Evolutionary conservation across 306 rosid species (phyloP).

Genomic region (Rosa lucieae): DNA sequence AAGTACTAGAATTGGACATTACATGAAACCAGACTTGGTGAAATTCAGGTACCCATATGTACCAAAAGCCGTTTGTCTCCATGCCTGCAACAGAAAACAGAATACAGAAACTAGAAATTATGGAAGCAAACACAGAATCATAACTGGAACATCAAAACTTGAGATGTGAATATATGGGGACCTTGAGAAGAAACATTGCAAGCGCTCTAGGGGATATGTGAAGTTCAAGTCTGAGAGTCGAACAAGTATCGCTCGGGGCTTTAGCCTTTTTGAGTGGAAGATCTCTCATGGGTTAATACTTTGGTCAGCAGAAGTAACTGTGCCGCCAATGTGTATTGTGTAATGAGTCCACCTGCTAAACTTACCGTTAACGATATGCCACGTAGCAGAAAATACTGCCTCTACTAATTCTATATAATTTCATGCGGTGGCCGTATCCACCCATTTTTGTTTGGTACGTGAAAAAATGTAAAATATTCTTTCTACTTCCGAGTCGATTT

Average conservation of each 20-base stretch:
- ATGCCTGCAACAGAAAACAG: slow-evolving; percentile 44
- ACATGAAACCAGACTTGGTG: slow-evolving; percentile 86
- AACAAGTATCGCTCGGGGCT: background rate
- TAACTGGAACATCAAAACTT: too few relatives aligned
- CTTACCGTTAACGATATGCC: slow-evolving; percentile 17
- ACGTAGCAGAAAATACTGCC: slow-evolving; percentile 8
- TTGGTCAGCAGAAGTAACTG: background rate
- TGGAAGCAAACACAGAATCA: background rate
- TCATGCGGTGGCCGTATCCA: too few relatives aligned
- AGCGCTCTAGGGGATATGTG: slow-evolving; percentile 35
- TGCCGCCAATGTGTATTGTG: background rate
- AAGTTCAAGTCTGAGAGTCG: slow-evolving; percentile 22
- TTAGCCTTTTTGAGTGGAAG: background rate
- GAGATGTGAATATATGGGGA: background rate
- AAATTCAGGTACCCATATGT: slow-evolving; percentile 80
- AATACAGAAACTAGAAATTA: background rate
- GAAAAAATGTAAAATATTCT: too few relatives aligned
- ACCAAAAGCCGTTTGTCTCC: slow-evolving; percentile 77
- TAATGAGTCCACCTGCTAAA: background rate
- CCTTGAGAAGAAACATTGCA: slow-evolving; percentile 78
- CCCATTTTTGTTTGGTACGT: too few relatives aligned
- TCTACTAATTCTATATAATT: too few relatives aligned
- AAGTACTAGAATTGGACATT: slow-evolving; percentile 16
- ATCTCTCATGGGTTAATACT: background rate
- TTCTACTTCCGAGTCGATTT: too few relatives aligned